Conservation (phyloP, 1,284 basidiomycete species). For the Mycena sp. region DNA sequence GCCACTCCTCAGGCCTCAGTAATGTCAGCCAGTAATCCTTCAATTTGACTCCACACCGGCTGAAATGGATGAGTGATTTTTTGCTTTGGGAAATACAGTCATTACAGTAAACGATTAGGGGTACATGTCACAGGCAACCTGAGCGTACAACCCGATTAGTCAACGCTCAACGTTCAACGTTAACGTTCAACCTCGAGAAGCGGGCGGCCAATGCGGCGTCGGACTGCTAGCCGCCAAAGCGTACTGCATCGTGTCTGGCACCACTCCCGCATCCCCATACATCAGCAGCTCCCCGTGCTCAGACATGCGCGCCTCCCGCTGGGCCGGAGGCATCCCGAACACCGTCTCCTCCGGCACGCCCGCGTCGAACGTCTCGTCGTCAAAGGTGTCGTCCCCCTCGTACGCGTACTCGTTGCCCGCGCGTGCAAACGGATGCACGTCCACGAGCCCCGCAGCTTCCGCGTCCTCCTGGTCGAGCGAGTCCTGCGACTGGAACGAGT, state of each 20-base stretch:
- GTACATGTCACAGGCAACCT: no score
- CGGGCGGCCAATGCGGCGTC: conserved; percentile 18
- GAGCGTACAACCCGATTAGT: no score
- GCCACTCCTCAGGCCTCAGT: no score
- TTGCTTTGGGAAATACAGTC: no score
- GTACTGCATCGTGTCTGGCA: conserved; percentile 27
- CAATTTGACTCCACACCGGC: no score
- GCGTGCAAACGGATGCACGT: conserved; percentile 35
- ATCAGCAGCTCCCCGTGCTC: conserved; percentile 27
- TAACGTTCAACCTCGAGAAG: conserved; percentile 14
- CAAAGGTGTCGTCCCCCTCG: conserved; percentile 28
- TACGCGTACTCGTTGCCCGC: conserved; percentile 7
- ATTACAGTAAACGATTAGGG: no score
- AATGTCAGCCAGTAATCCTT: no score
- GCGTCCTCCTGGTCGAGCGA: conserved; percentile 26
- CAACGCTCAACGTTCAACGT: neutral
- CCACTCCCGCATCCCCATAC: conserved; percentile 24
- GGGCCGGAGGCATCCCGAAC: conserved; percentile 24
- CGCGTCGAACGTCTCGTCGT: conserved; percentile 27
- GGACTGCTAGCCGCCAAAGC: conserved; percentile 23
- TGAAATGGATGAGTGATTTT: no score
- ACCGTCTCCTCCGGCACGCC: conserved; percentile 28
- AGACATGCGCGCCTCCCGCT: conserved; percentile 22
- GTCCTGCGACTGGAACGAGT: conserved; percentile 27
- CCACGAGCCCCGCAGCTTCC: conserved; percentile 40